phyloP scores from a whole-genome alignment of 2,329 filamentous ascomycete genomes.

The Epichloe scottii region DNA sequence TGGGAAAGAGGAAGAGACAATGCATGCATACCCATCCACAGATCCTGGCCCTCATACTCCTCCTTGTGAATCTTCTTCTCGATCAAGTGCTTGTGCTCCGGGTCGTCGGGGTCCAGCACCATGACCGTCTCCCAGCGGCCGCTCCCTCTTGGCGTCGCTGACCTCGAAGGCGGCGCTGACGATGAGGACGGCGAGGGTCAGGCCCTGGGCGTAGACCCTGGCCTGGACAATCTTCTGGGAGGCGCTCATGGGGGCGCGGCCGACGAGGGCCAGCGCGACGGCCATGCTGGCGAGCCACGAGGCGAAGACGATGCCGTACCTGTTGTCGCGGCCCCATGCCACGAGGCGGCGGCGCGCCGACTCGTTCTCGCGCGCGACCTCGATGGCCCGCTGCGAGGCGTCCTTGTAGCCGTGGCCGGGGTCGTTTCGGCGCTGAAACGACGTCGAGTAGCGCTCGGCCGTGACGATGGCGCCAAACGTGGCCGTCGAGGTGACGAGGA shows the following conservation, averaged over 20 bases:
- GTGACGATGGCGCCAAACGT: slow-evolving; percentile 83
- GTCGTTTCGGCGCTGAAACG: slow-evolving; percentile 59
- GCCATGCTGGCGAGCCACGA: slow-evolving; percentile 76
- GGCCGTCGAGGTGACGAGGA: slow-evolving; percentile 69
- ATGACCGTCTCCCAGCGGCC: slow-evolving; percentile 77
- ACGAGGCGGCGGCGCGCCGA: slow-evolving; percentile 46
- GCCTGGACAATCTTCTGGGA: slow-evolving; percentile 88
- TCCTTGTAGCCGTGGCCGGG: slow-evolving; percentile 56
- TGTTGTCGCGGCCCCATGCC: slow-evolving; percentile 65
- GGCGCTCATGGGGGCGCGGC: slow-evolving; percentile 60
- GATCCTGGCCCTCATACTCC: slow-evolving; percentile 75
- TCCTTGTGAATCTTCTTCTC: slow-evolving; percentile 84
- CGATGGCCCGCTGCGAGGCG: slow-evolving; percentile 41
- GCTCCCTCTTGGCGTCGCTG: slow-evolving; percentile 58
- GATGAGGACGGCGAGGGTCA: slow-evolving; percentile 75
- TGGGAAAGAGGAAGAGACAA: too few relatives aligned
- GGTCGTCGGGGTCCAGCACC: slow-evolving; percentile 69
- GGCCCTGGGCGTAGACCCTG: slow-evolving; percentile 82
- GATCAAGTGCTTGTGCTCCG: slow-evolving; percentile 68
- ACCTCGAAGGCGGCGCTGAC: slow-evolving; percentile 73
- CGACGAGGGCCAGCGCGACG: slow-evolving; percentile 60
- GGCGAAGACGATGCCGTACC: slow-evolving; percentile 74
- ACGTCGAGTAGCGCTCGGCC: slow-evolving; percentile 57
- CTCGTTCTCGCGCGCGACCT: slow-evolving; percentile 44
- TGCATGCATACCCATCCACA: slow-evolving; percentile 82